Evolutionary conservation across 805 yeast genomes (phyloP), one percentile per base, ranked within the genome.

Genomic region (Starmerella lactis-condensi): DNA sequence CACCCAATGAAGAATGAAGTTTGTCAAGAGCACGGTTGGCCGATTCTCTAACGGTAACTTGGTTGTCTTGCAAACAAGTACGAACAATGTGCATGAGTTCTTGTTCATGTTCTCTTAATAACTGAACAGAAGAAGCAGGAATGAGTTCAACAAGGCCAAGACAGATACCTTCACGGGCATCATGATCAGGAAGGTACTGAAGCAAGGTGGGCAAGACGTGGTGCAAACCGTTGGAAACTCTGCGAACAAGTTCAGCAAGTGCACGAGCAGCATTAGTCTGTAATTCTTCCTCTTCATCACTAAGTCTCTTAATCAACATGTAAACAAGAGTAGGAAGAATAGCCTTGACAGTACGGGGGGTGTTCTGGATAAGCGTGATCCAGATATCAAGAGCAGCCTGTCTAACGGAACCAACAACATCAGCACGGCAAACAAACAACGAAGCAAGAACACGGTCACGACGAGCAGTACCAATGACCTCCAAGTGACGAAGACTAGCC

Each of bases 291-390:
- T 82, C 83, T 6, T 74, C 50, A n/a, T 82, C 72, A 0, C 94
- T 92, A 52, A 89, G 63, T 47, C 81, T 67, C 43, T 73, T 68
- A 36, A 89, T 79, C 47, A 89, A 72, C 45, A 79, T 66, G 37
- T 66, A 66, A 4, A 89, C 77, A 41, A 89, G 67, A 4, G 81
- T 63, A 19, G 94, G 91, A 39, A 89, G 56, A 38, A 89, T 81
- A 52, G 83, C 95, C 60, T 78, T 85, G 28, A 89, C 75, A 3
- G 93, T 78, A 49, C 77, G 72, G 26, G 98, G 96, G 15, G 98
- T 89, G 52, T 89, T 89, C 29, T 93, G 77, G 31, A 89, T 95
- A 49, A 89, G 62, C 0, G 93, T 81, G 57, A 83, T 83, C 99
- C 99, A 89, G 28, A 89, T 81, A 46, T 89, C 94, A 37, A 79